Evolutionary conservation across 83 land plant species (phyloP).

Genomic region (Thuja plicata): DNA sequence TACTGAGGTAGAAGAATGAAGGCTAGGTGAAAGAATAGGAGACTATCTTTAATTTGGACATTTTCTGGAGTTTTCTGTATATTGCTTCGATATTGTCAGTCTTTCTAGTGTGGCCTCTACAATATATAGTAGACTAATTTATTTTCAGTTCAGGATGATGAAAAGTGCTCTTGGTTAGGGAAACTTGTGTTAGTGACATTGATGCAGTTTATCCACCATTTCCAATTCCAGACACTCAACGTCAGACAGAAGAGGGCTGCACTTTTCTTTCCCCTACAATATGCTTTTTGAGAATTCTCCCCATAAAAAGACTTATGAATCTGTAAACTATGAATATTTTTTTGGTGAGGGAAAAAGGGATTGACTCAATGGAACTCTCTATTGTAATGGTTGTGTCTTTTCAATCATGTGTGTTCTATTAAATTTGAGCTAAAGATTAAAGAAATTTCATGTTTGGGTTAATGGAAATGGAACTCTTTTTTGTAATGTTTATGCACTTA

Average conservation of each 20-base stretch:
- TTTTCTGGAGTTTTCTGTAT: no score
- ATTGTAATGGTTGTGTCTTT: no score
- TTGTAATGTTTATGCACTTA: background rate
- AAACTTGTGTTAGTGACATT: background rate
- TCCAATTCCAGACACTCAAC: constrained; percentile 30
- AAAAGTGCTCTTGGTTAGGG: background rate
- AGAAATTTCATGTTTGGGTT: no score
- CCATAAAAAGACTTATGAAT: constrained; percentile 23
- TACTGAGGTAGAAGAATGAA: no score
- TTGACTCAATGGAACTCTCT: no score
- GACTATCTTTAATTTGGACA: background rate
- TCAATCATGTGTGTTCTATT: no score
- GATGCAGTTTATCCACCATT: constrained; percentile 16
- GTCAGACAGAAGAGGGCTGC: constrained; percentile 27
- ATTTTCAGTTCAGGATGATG: no score
- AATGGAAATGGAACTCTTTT: no score
- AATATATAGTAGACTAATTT: no score
- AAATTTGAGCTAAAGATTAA: no score
- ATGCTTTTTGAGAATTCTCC: constrained; percentile 17
- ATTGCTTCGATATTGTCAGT: background rate
- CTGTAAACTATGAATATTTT: background rate
- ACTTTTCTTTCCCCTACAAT: constrained; percentile 15
- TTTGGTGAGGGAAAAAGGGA: constrained; percentile 6
- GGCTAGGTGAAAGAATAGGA: no score
- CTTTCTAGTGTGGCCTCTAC: background rate